These are phyloP conservation scores for Arabidopsis suecica DNA, from an alignment of 345 rosid genomes.

Conservation along the genomic window DNA sequence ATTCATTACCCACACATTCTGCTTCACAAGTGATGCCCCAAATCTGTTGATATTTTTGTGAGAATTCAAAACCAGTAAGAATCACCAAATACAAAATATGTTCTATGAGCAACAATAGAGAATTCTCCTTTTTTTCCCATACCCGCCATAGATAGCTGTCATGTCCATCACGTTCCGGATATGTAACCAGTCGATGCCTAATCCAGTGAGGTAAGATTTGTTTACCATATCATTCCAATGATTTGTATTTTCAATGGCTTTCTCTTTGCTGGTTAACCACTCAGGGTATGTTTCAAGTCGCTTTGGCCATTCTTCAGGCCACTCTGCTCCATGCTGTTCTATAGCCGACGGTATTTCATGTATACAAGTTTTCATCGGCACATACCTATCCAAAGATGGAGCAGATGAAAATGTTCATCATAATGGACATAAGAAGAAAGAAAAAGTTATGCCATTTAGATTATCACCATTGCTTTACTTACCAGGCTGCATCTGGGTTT, in stretches of 20 bases:
- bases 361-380: conserved; percentile 77
- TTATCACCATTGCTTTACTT: conserved; percentile 40
- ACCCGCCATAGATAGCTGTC: conserved; percentile 98
- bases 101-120: neutral
- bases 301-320: conserved; percentile 99
- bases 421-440: conserved; percentile 8
- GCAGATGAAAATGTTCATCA: neutral
- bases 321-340: conserved; percentile 90
- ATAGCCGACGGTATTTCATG: conserved; percentile 78
- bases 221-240: conserved; percentile 83
- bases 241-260: conserved; percentile 57
- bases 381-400: conserved; percentile 62
- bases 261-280: conserved; percentile 79
- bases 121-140: conserved; percentile 35
- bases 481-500: conserved; percentile 97
- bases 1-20: conserved; percentile 91
- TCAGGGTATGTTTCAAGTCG: conserved; percentile 95
- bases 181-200: conserved; percentile 88
- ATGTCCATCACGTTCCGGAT: conserved; percentile 91
- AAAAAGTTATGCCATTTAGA: neutral
- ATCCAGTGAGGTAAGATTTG: conserved; percentile 81
- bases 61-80: conserved; percentile 8
- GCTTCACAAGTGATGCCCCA: conserved; percentile 81
- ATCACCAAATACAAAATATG: neutral
- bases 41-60: conserved; percentile 53